A percentile compares a stretch with the other conserved stretches of the same genome.
These are phyloP conservation scores for Wallacemonas sp. DNA, from an alignment of 208 protist genomes.

Conservation along the genomic window DNA sequence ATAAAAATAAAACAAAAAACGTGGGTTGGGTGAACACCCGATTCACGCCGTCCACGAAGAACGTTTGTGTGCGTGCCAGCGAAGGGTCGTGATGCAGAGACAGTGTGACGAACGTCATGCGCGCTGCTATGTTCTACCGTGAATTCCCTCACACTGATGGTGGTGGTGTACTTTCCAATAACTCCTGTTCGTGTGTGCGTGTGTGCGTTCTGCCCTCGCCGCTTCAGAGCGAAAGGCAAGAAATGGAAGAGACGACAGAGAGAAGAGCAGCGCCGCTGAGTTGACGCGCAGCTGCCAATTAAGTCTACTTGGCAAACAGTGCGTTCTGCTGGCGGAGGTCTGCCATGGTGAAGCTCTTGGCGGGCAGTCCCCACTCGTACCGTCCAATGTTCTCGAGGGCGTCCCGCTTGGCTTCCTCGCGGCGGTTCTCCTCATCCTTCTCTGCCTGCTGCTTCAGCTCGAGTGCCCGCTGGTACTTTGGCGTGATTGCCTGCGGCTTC, in stretches of 20 bases:
- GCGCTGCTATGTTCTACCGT: no score
- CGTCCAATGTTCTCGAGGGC: slow-evolving; percentile 31
- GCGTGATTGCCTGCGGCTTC: slow-evolving; percentile 24
- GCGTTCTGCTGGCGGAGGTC: slow-evolving; percentile 59
- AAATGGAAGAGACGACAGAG: not conserved
- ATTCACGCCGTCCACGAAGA: no score
- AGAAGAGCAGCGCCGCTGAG: not conserved
- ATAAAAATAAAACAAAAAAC: no score
- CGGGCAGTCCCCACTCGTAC: slow-evolving; percentile 40
- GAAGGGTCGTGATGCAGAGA: no score
- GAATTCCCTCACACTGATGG: no score
- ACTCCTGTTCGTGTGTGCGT: no score
- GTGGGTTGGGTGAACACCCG: no score
- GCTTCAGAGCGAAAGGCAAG: not conserved
- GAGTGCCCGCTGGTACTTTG: slow-evolving; percentile 37
- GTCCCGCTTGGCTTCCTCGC: slow-evolving; percentile 9
- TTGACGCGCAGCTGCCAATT: not conserved
- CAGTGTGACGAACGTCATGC: no score
- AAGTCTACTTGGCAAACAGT: slow-evolving; percentile 17
- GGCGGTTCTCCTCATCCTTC: slow-evolving; percentile 20
- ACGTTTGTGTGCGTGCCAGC: no score
- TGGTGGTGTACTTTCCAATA: no score
- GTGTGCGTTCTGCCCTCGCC: not conserved
- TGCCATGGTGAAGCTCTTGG: slow-evolving; percentile 36
- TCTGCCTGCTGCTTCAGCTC: slow-evolving; percentile 22